Evolutionary conservation across 192 early-diverging fungal genomes (phyloP).

Genomic region (Coemansia sp.): DNA sequence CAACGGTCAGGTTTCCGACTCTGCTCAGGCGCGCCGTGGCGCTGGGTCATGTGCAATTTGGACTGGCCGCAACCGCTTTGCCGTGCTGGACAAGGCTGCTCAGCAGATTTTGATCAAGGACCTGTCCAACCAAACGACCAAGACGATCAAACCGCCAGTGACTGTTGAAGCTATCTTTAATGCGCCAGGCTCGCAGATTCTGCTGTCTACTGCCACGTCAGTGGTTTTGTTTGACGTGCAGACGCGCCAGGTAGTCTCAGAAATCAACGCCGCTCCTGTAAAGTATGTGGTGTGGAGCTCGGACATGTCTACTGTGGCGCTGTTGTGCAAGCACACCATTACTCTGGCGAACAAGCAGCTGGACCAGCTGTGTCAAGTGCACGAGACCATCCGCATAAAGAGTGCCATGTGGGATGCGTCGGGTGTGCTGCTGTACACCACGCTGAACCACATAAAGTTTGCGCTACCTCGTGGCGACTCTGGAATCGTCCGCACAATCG

Average conservation of each 20-base stretch:
- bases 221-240: slow-evolving; percentile 93
- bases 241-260: slow-evolving; percentile 69
- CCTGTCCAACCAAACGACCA: slow-evolving; percentile 81
- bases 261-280: slow-evolving; percentile 80
- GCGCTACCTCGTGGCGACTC: slow-evolving; percentile 92
- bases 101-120: slow-evolving; percentile 89
- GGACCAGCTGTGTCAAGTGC: slow-evolving; percentile 85
- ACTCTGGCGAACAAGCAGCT: slow-evolving; percentile 85
- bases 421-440: slow-evolving; percentile 92
- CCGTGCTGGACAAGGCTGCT: slow-evolving; percentile 84
- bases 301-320: slow-evolving; percentile 84
- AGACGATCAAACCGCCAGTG: slow-evolving; percentile 80
- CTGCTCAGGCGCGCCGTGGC: slow-evolving; percentile 73
- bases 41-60: slow-evolving; percentile 82
- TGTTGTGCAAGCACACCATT: slow-evolving; percentile 96
- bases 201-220: slow-evolving; percentile 80
- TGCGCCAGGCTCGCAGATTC: slow-evolving; percentile 76
- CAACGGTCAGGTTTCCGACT: slow-evolving; percentile 24
- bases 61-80: slow-evolving; percentile 96
- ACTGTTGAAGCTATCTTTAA: slow-evolving; percentile 86
- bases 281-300: slow-evolving; percentile 94
- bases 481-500: slow-evolving; percentile 95
- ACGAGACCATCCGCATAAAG: slow-evolving; percentile 98
- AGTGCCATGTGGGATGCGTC: slow-evolving; percentile 94
- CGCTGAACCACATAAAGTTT: slow-evolving; percentile 98